Evolutionary conservation across 208 protist species (phyloP), one percentile per base, ranked within the genome.

Genomic region (Endotrypanum monterogeii): DNA sequence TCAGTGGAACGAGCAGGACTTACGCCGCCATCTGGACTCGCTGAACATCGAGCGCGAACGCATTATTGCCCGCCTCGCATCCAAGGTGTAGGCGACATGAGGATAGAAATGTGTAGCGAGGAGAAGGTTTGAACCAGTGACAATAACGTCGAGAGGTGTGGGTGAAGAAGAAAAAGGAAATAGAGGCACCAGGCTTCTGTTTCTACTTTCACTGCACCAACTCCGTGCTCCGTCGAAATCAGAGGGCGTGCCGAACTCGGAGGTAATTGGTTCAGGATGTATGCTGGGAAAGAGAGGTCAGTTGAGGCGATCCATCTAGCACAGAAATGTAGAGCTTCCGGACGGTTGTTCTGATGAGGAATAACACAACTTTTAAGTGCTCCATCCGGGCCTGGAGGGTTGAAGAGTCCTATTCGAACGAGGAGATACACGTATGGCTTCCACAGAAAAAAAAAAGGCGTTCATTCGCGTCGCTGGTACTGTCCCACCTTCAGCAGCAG

Each of bases 21-120:
- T 95, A 67, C 90, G 86, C 67, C 92, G 92, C 65, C 82, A 96
- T 67, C 78, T 96, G 68, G 89, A 95, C 76, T 73, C 87, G 32
- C 75, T 95, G 28, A 87, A 76, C 60, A 57, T 89, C 16, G 80
- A 82, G 63, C 87, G 89, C 44, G 87, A 93, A 67, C 85, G 85
- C 55, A 81, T 96, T 54, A 83, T 93, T 52, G 66, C 78, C 25
- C 41, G 73, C 37, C 83, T 96, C 32, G 78, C 84, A 35, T 83
- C 91, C 14, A 92, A 92, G 80, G 68, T 96, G 25, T 96, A 89
- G 41, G 85, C 41, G 44, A 35, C 62, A 54, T 68, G n/a, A 20
- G 41, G 8, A 37, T 11, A 20, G n/a, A 1, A 30, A 56, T 14
- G 14, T 5, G 35, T 16, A 37, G 20, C n/a, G 54, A 20, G 48